Base-by-base conservation (phyloP, 345 rosid genomes). In the Cardamine resedifolia region DNA sequence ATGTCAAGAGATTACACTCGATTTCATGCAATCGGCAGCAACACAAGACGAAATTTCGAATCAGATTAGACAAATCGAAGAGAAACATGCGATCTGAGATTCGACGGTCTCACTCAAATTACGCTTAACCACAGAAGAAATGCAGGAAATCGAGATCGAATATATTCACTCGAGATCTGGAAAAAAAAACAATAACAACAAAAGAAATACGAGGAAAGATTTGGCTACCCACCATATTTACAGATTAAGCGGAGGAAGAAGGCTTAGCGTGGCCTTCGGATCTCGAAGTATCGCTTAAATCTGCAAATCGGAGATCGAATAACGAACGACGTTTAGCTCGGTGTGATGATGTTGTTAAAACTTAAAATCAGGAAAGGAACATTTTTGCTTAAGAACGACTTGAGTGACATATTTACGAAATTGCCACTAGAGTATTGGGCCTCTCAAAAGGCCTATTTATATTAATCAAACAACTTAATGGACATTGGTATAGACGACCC, bases 221-320 rank as follows among this genome's bases (percentile, higher is more conserved):
- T 75, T 43, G 21, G 34, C 0, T 7, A 55, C 75, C 62, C 65
- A 76, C 79, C 79, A 76, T 76, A 28, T 14, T 53, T 69, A 44
- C 75, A 53, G 74, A 45, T 62, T 44, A 60, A 52, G 58, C 33
- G n/a, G 39, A 75, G 58, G 11, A 68, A 68, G 51, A 68, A 68
- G 51, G 50, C 8, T 68, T 21, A 9, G 16, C 0, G 9, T 6
- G 23, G 6, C 56, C 58, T 68, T 55, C 20, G 70, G 74, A 76
- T 69, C 65, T 76, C 70, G 74, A 18, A 10, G 55, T 53, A 31
- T 69, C 70, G 70, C 74, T 33, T 62, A 63, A 55, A 53, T 69
- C 70, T 69, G 65, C 31, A 56, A 61, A 75, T 75, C 74, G 65
- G 70, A 61, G 79, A 75, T 68, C 78, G 74, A 52, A 60, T 60